Percentiles rank a stretch among this genome's conserved stretches.
Conservation (phyloP, 2,329 filamentous ascomycete species). For the Beauveria rudraprayagi region DNA sequence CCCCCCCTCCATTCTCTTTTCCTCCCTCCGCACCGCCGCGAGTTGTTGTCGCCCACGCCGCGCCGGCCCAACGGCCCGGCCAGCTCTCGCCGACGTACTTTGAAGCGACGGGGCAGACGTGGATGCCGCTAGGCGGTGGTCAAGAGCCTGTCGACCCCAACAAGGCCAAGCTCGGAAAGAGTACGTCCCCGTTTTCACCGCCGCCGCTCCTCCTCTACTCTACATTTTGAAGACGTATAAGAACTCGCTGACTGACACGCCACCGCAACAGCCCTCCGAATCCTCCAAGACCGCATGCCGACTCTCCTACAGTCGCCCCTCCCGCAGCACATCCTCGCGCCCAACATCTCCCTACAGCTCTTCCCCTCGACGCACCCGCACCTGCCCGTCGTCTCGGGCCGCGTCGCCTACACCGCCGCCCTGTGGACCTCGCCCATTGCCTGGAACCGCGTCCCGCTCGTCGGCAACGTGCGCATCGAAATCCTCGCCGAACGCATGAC, state of each 20-base stretch:
- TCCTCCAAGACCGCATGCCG: slow-evolving; percentile 59
- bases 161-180: slow-evolving; percentile 56
- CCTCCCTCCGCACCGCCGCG: neutral
- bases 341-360: slow-evolving; percentile 62
- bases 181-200: slow-evolving; percentile 31
- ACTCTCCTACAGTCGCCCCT: slow-evolving; percentile 58
- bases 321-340: slow-evolving; percentile 68
- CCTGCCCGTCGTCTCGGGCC: slow-evolving; percentile 84
- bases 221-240: neutral
- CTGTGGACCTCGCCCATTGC: slow-evolving; percentile 94
- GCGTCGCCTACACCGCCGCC: slow-evolving; percentile 84
- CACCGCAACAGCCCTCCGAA: slow-evolving; percentile 45
- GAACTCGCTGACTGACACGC: slow-evolving; percentile 5
- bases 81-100: slow-evolving; percentile 23
- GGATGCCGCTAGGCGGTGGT: slow-evolving; percentile 19
- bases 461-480: slow-evolving; percentile 81
- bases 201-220: neutral
- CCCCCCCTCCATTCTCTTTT: neutral
- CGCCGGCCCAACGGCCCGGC: slow-evolving; percentile 8
- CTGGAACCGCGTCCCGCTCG: slow-evolving; percentile 85
- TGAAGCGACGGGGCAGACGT: slow-evolving; percentile 22
- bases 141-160: slow-evolving; percentile 42
- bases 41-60: slow-evolving; percentile 9
- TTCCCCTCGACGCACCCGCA: slow-evolving; percentile 75
- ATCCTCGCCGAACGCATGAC: slow-evolving; percentile 88